phyloP scores from a whole-genome alignment of 768 basidiomycete genomes.

The Agrocybe chaxingu region DNA sequence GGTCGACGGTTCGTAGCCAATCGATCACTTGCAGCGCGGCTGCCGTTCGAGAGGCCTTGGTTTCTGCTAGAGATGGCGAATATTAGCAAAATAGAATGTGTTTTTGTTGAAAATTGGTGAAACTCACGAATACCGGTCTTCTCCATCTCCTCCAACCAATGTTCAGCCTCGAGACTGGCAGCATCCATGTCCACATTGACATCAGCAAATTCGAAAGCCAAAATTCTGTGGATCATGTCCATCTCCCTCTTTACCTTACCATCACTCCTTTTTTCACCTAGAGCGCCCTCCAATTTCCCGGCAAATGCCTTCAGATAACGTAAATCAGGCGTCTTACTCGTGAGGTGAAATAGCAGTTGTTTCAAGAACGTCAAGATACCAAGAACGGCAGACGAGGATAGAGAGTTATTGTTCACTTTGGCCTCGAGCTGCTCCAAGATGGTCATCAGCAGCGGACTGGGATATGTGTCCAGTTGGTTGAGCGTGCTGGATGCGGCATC shows the following conservation, averaged over 20 bases:
- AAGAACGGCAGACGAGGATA: constrained; percentile 59
- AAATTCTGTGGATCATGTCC: constrained; percentile 11
- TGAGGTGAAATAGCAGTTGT: constrained; percentile 56
- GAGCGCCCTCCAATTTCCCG: constrained; percentile 32
- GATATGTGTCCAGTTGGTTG: constrained; percentile 30
- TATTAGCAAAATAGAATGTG: not conserved
- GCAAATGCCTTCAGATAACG: constrained; percentile 31
- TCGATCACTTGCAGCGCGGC: constrained; percentile 61
- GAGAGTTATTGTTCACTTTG: constrained; percentile 53
- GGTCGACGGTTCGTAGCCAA: constrained; percentile 50
- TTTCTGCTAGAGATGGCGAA: constrained; percentile 31
- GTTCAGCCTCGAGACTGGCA: not conserved
- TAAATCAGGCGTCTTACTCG: constrained; percentile 49
- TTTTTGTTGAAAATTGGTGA: not conserved
- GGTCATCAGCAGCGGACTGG: constrained; percentile 79
- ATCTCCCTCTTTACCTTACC: constrained; percentile 14
- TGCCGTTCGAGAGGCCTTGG: constrained; percentile 26
- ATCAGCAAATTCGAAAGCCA: constrained; percentile 4
- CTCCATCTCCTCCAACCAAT: constrained; percentile 6
- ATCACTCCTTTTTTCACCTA: constrained; percentile 22
- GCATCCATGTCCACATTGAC: not conserved
- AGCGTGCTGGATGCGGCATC: not conserved
- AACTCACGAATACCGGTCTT: constrained; percentile 40
- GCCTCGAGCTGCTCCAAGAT: constrained; percentile 75
- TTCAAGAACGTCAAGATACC: constrained; percentile 63